Conservation (phyloP, 2,329 filamentous ascomycete genomes). For the Didymellaceae sp. region DNA sequence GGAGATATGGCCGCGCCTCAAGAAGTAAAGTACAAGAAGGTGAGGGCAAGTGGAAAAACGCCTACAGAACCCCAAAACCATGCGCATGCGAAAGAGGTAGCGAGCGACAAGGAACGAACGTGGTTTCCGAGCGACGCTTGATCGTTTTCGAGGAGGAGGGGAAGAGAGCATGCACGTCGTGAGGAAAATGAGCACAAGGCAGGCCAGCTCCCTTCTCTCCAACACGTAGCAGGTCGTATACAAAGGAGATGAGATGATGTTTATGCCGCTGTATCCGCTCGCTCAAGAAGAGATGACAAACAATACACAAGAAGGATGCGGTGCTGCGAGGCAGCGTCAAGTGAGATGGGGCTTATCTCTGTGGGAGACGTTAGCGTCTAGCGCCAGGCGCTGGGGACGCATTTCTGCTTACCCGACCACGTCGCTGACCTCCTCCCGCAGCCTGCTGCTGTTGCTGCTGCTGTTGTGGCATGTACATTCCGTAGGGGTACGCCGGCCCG, state of each 20-base stretch:
- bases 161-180: conserved; percentile 37
- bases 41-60: conserved; percentile 14
- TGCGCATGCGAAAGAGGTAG: conserved; percentile 14
- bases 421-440: conserved; percentile 58
- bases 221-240: conserved; percentile 28
- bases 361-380: conserved; percentile 30
- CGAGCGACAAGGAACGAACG: conserved; percentile 15
- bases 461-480: conserved; percentile 57
- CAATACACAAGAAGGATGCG: conserved; percentile 23
- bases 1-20: no score
- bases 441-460: conserved; percentile 43
- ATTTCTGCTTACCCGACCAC: conserved; percentile 58
- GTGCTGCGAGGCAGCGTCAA: conserved; percentile 11
- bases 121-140: no score
- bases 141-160: no score
- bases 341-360: conserved; percentile 34
- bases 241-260: conserved; percentile 28
- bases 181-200: conserved; percentile 36
- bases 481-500: conserved; percentile 57
- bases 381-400: conserved; percentile 26
- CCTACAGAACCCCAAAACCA: conserved; percentile 15
- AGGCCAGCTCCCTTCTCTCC: conserved; percentile 44
- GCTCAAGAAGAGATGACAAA: conserved; percentile 26
- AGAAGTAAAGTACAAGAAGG: conserved; percentile 38
- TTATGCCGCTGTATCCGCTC: conserved; percentile 26